phyloP scores from a whole-genome alignment of 306 rosid genomes.

The Astragalus membranaceus region DNA sequence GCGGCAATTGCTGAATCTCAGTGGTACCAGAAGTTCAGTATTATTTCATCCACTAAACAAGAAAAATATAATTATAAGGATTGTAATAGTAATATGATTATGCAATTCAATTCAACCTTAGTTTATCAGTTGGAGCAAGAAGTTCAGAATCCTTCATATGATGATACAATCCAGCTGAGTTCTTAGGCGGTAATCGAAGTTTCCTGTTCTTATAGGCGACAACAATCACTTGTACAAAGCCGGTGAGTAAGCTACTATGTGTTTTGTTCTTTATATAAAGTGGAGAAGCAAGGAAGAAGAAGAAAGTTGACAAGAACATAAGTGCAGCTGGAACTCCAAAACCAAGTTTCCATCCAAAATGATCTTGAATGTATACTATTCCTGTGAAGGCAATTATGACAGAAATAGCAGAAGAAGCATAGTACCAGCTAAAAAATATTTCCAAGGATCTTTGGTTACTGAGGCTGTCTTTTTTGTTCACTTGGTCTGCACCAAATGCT shows the following conservation, averaged over 20 bases:
- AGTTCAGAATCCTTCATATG: background rate
- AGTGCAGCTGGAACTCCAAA: background rate
- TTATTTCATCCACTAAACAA: background rate
- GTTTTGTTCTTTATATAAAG: constrained; percentile 2
- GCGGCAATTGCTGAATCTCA: no score
- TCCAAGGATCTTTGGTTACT: background rate
- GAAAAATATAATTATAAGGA: no score
- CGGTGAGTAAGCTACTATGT: background rate
- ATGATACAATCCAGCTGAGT: background rate
- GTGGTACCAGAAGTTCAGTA: background rate
- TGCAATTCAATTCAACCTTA: background rate
- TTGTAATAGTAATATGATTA: no score
- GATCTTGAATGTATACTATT: constrained; percentile 11
- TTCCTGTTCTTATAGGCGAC: background rate
- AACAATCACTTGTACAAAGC: background rate
- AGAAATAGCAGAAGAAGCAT: constrained; percentile 7
- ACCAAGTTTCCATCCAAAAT: constrained; percentile 8
- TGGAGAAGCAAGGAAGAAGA: background rate
- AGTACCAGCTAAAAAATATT: constrained; percentile 2
- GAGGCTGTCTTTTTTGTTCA: background rate
- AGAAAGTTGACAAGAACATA: constrained; percentile 9
- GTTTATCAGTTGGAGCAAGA: background rate
- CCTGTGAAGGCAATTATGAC: constrained; percentile 7
- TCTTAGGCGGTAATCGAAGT: background rate
- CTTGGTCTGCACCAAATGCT: constrained; percentile 2